Conservation (phyloP, 148 eudicot species). For the Diospyros kaki region DNA sequence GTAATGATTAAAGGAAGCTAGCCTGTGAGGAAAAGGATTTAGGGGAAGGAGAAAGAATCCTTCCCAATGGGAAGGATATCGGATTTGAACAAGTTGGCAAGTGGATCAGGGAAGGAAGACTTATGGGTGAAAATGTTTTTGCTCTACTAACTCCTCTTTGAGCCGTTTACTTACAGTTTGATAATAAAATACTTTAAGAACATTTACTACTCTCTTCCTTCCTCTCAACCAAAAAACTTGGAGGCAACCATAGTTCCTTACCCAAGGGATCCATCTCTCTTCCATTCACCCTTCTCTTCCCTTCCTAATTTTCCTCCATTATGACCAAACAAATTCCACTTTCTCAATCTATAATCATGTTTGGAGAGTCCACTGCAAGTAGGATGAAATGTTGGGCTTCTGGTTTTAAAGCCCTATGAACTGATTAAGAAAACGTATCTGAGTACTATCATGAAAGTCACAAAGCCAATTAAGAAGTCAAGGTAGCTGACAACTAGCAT, state of each 20-base stretch:
- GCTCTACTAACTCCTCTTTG: neutral
- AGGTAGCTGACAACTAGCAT: too few relatives aligned
- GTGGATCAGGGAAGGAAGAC: neutral
- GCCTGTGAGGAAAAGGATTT: neutral
- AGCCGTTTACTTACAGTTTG: neutral
- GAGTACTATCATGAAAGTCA: neutral
- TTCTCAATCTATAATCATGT: neutral
- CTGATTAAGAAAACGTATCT: neutral
- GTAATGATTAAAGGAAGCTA: neutral
- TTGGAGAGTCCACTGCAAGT: neutral
- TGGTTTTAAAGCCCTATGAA: neutral
- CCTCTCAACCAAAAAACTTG: neutral
- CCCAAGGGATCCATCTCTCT: neutral
- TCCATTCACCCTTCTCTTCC: neutral
- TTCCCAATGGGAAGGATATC: neutral
- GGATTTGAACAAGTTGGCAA: neutral
- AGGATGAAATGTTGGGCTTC: neutral
- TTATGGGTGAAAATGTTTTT: neutral
- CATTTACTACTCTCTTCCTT: neutral
- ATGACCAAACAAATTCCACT: neutral
- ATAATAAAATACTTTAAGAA: neutral
- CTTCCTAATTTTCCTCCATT: neutral
- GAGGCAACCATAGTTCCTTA: neutral
- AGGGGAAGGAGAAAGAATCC: neutral
- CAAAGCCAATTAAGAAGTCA: neutral